These are phyloP conservation scores for Prototheca stagnorum DNA, from an alignment of 163 green algal genomes.

Conservation along the genomic window DNA sequence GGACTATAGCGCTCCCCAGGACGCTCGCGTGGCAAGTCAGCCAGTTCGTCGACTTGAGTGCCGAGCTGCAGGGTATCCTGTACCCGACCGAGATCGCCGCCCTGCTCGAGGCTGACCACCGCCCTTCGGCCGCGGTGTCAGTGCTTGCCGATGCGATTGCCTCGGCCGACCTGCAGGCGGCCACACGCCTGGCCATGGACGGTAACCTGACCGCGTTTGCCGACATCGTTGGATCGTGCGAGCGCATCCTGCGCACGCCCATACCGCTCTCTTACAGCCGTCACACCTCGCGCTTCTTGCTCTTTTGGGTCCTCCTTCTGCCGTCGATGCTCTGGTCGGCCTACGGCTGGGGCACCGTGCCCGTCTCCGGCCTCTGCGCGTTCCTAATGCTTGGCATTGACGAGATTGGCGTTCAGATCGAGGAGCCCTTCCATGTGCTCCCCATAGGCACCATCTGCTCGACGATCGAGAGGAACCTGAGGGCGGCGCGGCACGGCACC, in stretches of 20 bases:
- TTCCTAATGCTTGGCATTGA: constrained; percentile 58
- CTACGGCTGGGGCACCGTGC: constrained; percentile 39
- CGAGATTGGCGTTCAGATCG: constrained; percentile 30
- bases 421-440: constrained; percentile 23
- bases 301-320: constrained; percentile 42
- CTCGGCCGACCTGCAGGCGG: constrained; percentile 4
- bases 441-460: constrained; percentile 16
- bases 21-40: constrained; percentile 42
- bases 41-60: constrained; percentile 13
- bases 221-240: constrained; percentile 47
- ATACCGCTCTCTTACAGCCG: constrained; percentile 21
- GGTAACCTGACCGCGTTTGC: constrained; percentile 59
- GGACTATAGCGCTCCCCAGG: constrained; percentile 38
- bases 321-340: constrained; percentile 42
- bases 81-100: constrained; percentile 2
- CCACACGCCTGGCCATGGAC: constrained; percentile 26
- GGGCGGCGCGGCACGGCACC: no score
- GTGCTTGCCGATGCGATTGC: constrained; percentile 19
- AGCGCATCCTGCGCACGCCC: constrained; percentile 46
- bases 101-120: constrained; percentile 30
- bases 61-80: constrained; percentile 32
- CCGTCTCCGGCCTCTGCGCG: constrained; percentile 32
- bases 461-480: constrained; percentile 25
- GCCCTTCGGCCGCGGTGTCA: no score
- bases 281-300: constrained; percentile 28